Percentiles rank a stretch among this genome's conserved stretches.
Conservation (phyloP, 768 basidiomycete species). For the Botryobasidium botryosum region DNA sequence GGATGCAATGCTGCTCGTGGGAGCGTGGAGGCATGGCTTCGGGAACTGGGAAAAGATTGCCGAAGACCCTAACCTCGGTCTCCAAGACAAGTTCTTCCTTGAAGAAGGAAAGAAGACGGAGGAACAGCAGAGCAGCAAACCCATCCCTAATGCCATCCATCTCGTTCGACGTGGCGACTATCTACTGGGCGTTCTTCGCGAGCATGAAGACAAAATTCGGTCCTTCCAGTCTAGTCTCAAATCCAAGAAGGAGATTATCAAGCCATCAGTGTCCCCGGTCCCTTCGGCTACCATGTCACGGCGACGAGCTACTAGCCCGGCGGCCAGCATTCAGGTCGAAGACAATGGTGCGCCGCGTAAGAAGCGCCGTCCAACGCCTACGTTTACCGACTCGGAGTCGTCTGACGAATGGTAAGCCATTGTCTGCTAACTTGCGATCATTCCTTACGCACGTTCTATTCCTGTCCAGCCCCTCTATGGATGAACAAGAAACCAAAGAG, state of each 20-base stretch:
- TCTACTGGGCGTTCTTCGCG: constrained; percentile 63
- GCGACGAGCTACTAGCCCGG: constrained; percentile 56
- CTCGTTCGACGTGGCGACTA: constrained; percentile 95
- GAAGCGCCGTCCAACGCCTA: constrained; percentile 89
- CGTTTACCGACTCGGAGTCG: constrained; percentile 85
- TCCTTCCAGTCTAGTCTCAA: constrained; percentile 71
- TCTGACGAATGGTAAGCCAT: constrained; percentile 71
- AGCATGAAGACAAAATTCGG: constrained; percentile 81
- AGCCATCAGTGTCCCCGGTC: constrained; percentile 9
- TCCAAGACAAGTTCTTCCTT: constrained; percentile 91
- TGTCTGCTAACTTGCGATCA: constrained; percentile 1
- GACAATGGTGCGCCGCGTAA: constrained; percentile 29
- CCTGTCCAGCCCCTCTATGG: constrained; percentile 71
- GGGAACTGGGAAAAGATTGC: constrained; percentile 94
- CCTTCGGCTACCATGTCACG: constrained; percentile 32
- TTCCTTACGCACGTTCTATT: constrained; percentile 3
- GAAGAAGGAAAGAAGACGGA: constrained; percentile 95
- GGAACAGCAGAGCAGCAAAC: constrained; percentile 47
- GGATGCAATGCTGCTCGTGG: constrained; percentile 88
- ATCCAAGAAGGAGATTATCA: constrained; percentile 41
- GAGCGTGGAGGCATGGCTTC: constrained; percentile 85
- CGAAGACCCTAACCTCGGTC: constrained; percentile 66
- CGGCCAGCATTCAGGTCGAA: constrained; percentile 1
- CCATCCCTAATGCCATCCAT: constrained; percentile 95
- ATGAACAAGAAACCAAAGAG: constrained; percentile 83